Base-by-base conservation (phyloP, 2,329 filamentous ascomycete species). In the Rhinocladiella similis region DNA sequence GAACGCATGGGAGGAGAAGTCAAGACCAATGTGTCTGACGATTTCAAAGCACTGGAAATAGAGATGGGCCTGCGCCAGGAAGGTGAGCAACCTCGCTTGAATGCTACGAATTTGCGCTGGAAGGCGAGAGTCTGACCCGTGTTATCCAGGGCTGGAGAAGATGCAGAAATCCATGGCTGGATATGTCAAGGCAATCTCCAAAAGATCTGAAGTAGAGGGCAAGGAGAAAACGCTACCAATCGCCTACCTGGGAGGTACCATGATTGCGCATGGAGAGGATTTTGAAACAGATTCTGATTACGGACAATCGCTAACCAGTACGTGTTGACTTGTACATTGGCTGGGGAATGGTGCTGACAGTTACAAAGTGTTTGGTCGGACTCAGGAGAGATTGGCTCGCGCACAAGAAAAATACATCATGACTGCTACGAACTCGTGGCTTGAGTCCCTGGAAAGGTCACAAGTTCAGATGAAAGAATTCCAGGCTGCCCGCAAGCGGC, bases 401-500 rank as follows among this genome's bases (percentile, higher is more conserved):
- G 83, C 91, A 54, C 93, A 97, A 73, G 93, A 96, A 70, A 84
- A 80, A 20, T 96, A 93, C 68, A 84, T 91, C 45, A 80, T 84
- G 33, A 83, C 89, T 66, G 88, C 91, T 60, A 95, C 89, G 14
- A 82, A 84, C 33, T 88, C 83, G 70, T 97, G 93, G 93, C 80
- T 96, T 56, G 91, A 97, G 71, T 91, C 89, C n/a, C 78, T 96
- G 19, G 93, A 97, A 72, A 82, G 91, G 63, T 95, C 89, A 22
- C 75, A 96, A 50, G 87, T 90, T 35, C 94, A 96, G 81, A 93
- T 97, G 90, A 97, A 96, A 72, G 94, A 97, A 69, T 97, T 96
- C 67, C 91, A 97, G 88, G 80, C 83, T 63, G 85, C 93, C 49
- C 88, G 93, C 69, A 97, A 94, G 83, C 97, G 96, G 83, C 87